Percentiles rank a stretch among this genome's conserved stretches.
These are phyloP conservation scores for Fraxinus cuspidata DNA, from an alignment of 257 asterid genomes.

Conservation along the genomic window DNA sequence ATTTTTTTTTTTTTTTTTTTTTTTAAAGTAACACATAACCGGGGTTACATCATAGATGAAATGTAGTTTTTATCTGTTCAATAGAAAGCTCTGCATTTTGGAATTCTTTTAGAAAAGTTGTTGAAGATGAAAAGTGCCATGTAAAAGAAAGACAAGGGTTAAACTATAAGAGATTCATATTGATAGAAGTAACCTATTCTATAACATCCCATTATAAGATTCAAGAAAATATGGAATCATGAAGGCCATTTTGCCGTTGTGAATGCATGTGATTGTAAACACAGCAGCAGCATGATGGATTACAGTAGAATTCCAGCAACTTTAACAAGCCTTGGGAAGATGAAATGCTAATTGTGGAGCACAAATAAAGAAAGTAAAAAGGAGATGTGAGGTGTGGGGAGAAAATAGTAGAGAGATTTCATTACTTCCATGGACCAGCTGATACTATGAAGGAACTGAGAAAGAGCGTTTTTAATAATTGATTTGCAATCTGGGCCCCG, in stretches of 20 bases:
- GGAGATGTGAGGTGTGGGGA: not conserved
- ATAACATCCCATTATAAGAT: too few relatives aligned
- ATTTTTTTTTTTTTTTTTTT: too few relatives aligned
- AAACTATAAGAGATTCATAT: too few relatives aligned
- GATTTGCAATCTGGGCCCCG: not conserved
- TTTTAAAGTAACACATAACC: too few relatives aligned
- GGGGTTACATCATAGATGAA: too few relatives aligned
- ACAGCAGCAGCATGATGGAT: not conserved
- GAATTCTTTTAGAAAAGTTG: not conserved
- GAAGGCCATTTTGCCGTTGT: too few relatives aligned
- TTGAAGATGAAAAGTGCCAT: not conserved
- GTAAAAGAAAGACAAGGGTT: too few relatives aligned
- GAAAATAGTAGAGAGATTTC: not conserved
- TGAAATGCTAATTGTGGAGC: not conserved
- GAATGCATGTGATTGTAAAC: not conserved
- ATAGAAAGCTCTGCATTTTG: too few relatives aligned
- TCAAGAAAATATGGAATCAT: too few relatives aligned
- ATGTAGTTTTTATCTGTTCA: not conserved
- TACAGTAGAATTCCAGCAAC: not conserved
- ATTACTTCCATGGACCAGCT: not conserved
- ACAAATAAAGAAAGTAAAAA: not conserved
- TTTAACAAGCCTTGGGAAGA: too few relatives aligned
- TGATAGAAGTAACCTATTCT: too few relatives aligned
- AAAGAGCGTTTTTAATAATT: not conserved
- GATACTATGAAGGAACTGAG: not conserved